A percentile compares a stretch with the other conserved stretches of the same genome.
Evolutionary conservation across 2,329 filamentous ascomycete species (phyloP).

Genomic region (Xylaria multiplex): DNA sequence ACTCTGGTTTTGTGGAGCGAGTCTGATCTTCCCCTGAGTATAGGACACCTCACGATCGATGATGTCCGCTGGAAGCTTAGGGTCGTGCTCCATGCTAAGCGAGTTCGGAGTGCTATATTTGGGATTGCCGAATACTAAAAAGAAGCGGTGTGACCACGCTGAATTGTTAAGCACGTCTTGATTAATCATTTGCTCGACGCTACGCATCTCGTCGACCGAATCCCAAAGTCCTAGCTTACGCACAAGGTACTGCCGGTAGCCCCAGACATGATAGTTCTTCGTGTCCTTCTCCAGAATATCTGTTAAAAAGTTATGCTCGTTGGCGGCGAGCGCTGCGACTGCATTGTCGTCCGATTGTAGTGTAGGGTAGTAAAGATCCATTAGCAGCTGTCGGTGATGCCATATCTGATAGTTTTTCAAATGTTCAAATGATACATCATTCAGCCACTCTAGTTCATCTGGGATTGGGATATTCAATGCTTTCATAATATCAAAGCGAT

Average conservation of each 20-base stretch:
- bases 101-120: slow-evolving; percentile 57
- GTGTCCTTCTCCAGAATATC: slow-evolving; percentile 85
- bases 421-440: slow-evolving; percentile 81
- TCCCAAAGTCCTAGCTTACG: slow-evolving; percentile 68
- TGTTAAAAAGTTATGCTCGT: slow-evolving; percentile 79
- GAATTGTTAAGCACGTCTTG: slow-evolving; percentile 94
- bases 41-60: slow-evolving; percentile 80
- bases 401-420: slow-evolving; percentile 99
- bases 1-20: slow-evolving; percentile 92
- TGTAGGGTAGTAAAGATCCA: slow-evolving; percentile 67
- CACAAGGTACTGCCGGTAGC: slow-evolving; percentile 81
- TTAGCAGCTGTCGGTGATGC: slow-evolving; percentile 75
- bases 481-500: slow-evolving; percentile 82
- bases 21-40: slow-evolving; percentile 75
- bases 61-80: slow-evolving; percentile 67
- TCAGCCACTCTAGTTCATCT: slow-evolving; percentile 86
- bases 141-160: slow-evolving; percentile 97
- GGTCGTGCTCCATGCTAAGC: slow-evolving; percentile 63
- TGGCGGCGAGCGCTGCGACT: slow-evolving; percentile 65
- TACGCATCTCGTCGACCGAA: slow-evolving; percentile 70
- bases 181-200: slow-evolving; percentile 77
- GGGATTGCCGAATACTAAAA: slow-evolving; percentile 80
- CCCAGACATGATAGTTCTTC: slow-evolving; percentile 99
- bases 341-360: slow-evolving; percentile 52
- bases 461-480: slow-evolving; percentile 71